Conservation (phyloP, 257 asterid species). For the Solanum medicagineum region DNA sequence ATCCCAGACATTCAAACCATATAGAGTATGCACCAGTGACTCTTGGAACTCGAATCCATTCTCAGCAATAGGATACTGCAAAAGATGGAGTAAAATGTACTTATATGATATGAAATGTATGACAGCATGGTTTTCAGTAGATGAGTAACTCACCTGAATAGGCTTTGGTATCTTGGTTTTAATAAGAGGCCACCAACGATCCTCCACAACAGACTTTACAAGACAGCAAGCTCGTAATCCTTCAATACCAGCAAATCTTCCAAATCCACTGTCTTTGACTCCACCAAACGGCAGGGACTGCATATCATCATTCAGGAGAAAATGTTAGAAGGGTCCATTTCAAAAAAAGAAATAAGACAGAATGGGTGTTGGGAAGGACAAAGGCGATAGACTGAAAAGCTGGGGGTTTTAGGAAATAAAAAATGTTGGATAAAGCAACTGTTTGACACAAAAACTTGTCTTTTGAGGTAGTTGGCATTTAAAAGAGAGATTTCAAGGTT, state of each 20-base stretch:
- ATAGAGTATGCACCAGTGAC: constrained; percentile 67
- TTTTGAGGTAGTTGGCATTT: not conserved
- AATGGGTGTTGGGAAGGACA: not conserved
- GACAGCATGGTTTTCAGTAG: not conserved
- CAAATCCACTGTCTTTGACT: constrained; percentile 92
- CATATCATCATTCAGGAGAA: not conserved
- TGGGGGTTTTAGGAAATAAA: not conserved
- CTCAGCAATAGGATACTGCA: constrained; percentile 81
- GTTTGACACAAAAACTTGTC: not conserved
- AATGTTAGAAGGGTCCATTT: not conserved
- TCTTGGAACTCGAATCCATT: constrained; percentile 72
- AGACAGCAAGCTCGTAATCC: constrained; percentile 97
- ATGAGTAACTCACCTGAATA: constrained; percentile 48
- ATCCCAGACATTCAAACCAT: constrained; percentile 69
- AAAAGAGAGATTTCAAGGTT: not conserved
- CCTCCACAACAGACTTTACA: constrained; percentile 87
- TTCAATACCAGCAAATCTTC: constrained; percentile 94
- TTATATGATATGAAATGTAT: not conserved
- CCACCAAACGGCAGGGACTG: constrained; percentile 99
- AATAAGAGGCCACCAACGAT: constrained; percentile 90
- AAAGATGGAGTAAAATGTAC: not conserved
- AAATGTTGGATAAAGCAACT: not conserved
- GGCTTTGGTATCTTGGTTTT: constrained; percentile 95
- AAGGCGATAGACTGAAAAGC: not conserved
- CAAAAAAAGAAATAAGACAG: not conserved